Evolutionary conservation across 2,329 filamentous ascomycete species (phyloP).

Genomic region (Byssothecium circinans): DNA sequence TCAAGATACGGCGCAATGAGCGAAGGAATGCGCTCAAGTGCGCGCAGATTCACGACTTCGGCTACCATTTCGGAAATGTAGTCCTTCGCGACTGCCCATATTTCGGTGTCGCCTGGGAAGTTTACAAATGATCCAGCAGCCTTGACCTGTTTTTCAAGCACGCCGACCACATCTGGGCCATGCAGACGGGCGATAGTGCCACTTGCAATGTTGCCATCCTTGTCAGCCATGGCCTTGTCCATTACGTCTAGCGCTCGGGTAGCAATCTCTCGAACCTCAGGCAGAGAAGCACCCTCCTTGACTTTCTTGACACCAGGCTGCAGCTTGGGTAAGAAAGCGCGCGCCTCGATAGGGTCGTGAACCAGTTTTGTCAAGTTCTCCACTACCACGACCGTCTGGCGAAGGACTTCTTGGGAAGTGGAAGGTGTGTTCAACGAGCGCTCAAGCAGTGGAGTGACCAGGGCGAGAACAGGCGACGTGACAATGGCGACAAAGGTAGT

Average conservation of each 20-base stretch:
- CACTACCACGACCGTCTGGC: slow-evolving; percentile 93
- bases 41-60: slow-evolving; percentile 83
- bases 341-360: slow-evolving; percentile 90
- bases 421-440: slow-evolving; percentile 88
- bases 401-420: slow-evolving; percentile 89
- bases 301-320: slow-evolving; percentile 92
- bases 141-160: slow-evolving; percentile 76
- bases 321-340: slow-evolving; percentile 92
- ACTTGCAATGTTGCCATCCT: slow-evolving; percentile 57
- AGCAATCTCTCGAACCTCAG: slow-evolving; percentile 90
- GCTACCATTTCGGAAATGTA: slow-evolving; percentile 85
- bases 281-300: slow-evolving; percentile 82
- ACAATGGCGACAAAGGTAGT: slow-evolving; percentile 98
- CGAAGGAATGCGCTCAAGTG: slow-evolving; percentile 69
- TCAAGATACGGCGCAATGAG: slow-evolving; percentile 76
- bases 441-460: slow-evolving; percentile 92
- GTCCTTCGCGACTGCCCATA: slow-evolving; percentile 67
- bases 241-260: slow-evolving; percentile 82
- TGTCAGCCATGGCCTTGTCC: slow-evolving; percentile 80
- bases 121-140: slow-evolving; percentile 64
- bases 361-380: slow-evolving; percentile 99
- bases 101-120: slow-evolving; percentile 61
- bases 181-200: slow-evolving; percentile 65
- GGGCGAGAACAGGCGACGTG: slow-evolving; percentile 89
- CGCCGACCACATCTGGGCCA: slow-evolving; percentile 70